phyloP scores from a whole-genome alignment of 2,329 filamentous ascomycete species.

The Neofusicoccum ribis region DNA sequence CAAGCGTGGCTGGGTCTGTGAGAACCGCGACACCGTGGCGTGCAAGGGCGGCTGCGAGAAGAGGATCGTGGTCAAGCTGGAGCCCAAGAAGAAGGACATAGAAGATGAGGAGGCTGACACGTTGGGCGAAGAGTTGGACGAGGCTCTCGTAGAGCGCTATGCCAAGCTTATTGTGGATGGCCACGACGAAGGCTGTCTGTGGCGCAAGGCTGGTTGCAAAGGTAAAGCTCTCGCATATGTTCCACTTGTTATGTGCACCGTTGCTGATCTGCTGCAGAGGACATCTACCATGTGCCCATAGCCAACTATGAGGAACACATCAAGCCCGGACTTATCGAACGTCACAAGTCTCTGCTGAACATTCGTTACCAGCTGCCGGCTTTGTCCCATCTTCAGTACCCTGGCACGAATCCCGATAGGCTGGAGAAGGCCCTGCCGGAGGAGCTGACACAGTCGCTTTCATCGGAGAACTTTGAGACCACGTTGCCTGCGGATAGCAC shows the following conservation, averaged over 20 bases:
- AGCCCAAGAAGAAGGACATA: conserved; percentile 52
- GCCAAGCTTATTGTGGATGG: conserved; percentile 69
- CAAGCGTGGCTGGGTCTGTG: conserved; percentile 86
- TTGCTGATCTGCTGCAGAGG: conserved; percentile 43
- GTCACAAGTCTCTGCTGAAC: conserved; percentile 16
- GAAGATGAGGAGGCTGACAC: conserved; percentile 47
- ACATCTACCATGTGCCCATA: conserved; percentile 62
- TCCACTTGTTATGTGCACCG: background rate
- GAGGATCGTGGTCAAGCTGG: conserved; percentile 77
- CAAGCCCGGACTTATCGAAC: conserved; percentile 17
- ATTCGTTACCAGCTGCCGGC: conserved; percentile 15
- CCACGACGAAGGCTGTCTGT: conserved; percentile 80
- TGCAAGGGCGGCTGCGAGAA: conserved; percentile 80
- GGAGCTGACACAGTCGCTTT: conserved; percentile 10
- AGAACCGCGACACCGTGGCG: conserved; percentile 69
- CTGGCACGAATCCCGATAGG: background rate
- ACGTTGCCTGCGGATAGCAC: background rate
- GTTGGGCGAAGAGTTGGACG: conserved; percentile 42
- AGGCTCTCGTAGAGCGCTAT: conserved; percentile 76
- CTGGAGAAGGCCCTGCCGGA: conserved; percentile 12
- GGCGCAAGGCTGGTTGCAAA: conserved; percentile 85
- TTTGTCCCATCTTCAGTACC: conserved; percentile 5
- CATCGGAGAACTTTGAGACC: conserved; percentile 6
- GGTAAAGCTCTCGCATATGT: conserved; percentile 49
- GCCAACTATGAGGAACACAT: conserved; percentile 19